Base-by-base conservation (phyloP, 768 basidiomycete species). In the Lactarius trivialis region DNA sequence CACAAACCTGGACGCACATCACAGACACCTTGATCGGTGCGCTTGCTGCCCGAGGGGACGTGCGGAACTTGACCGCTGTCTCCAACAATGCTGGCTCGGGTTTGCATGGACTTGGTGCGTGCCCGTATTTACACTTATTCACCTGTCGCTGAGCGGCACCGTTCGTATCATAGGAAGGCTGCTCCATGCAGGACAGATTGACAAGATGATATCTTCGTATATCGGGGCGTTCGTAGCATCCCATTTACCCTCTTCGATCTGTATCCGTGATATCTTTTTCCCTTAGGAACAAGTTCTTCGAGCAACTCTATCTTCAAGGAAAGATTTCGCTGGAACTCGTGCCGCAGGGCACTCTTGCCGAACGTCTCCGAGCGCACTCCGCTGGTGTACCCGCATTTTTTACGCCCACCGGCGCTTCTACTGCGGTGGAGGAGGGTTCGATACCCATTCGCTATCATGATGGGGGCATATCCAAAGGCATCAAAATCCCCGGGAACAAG, bases 311-410 rank as follows among this genome's bases (percentile, higher is more conserved):
- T 74, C 82, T 96, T 55, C 79, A 81, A 14, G 93, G 93, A 58
- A 75, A 86, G 66, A 86, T 96, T 61, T 85, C 88, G 9, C 76
- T 95, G 37, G 93, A 96, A 69, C 85, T 96, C 24, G 90, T 91
- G 30, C 93, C 94, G 3, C 93, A 97, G 75, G 93, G 93, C 11
- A 94, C 92, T 15, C 83, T 97, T 49, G 85, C 88, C 17, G 93
- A 94, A 70, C 86, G 93, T 61, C 79, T 94, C 63, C 87, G 93
- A 37, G 89, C 93, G 7, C 89, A 91, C 60, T 93, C 91, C 9
- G 89, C 91, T 12, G 93, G 93, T 55, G 92, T 93, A 63, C 93
- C 93, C 19, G 92, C 88, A n/a, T 93, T 97, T 78, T 95, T 79
- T 74, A 96, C 91, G 6, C 93, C 93, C 17, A 93, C 93, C 0